phyloP scores from a whole-genome alignment of 176 grass and related monocot genomes.

The Musa schizocarpa region DNA sequence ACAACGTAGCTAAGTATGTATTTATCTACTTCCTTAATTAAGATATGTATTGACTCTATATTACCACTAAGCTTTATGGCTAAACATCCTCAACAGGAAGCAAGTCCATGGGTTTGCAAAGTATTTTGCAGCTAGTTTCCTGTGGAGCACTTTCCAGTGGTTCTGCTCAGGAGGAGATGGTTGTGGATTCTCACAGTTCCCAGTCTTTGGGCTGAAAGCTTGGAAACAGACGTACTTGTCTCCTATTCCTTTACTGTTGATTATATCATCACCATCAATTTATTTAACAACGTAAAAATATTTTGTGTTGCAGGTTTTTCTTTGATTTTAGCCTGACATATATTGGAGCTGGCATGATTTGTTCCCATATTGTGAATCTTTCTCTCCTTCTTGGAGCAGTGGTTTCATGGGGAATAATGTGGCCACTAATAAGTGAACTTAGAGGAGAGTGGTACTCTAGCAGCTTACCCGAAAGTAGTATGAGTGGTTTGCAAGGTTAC shows the following conservation, averaged over 20 bases:
- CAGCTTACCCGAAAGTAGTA: conserved; percentile 69
- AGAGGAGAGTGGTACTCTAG: conserved; percentile 77
- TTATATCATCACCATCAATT: no score
- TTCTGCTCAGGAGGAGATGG: conserved; percentile 81
- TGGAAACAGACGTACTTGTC: conserved; percentile 77
- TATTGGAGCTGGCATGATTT: conserved; percentile 96
- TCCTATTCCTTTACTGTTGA: not conserved
- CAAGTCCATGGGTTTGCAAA: conserved; percentile 73
- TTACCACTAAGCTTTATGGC: not conserved
- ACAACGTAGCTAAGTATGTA: conserved; percentile 65
- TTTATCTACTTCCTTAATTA: no score
- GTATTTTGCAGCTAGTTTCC: conserved; percentile 70
- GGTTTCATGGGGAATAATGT: conserved; percentile 93
- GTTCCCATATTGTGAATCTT: conserved; percentile 84
- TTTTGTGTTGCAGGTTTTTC: conserved; percentile 50
- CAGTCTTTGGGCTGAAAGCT: conserved; percentile 74
- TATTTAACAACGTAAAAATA: conserved; percentile 11
- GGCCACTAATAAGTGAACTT: conserved; percentile 67
- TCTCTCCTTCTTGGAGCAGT: conserved; percentile 77
- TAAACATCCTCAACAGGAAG: conserved; percentile 37
- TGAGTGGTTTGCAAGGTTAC: conserved; percentile 92
- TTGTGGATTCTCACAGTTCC: conserved; percentile 90
- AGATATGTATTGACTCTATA: no score
- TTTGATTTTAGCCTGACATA: conserved; percentile 97
- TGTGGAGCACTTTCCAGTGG: conserved; percentile 97